A percentile compares a stretch with the other conserved stretches of the same genome.
Conservation (phyloP, 2,329 filamentous ascomycete species). For the Epichloe bromicola region DNA sequence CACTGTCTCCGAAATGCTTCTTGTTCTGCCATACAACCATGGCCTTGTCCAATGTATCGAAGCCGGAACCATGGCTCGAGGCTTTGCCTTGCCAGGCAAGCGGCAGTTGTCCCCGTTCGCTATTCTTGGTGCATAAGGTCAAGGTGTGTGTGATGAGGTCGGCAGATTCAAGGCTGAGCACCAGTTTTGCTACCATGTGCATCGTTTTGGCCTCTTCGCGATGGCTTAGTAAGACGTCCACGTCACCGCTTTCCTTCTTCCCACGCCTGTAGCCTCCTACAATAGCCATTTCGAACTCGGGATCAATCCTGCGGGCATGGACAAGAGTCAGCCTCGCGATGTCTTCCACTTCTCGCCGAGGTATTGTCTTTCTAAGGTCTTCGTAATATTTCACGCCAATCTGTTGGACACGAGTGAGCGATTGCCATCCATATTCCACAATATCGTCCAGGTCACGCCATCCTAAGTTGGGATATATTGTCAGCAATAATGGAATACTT, state of each 20-base stretch:
- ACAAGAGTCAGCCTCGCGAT: slow-evolving; percentile 52
- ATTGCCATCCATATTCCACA: slow-evolving; percentile 67
- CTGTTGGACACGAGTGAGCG: slow-evolving; percentile 68
- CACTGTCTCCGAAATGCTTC: background rate
- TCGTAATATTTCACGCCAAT: slow-evolving; percentile 92
- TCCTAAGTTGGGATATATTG: slow-evolving; percentile 21
- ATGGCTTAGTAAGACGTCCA: slow-evolving; percentile 76
- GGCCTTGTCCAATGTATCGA: slow-evolving; percentile 84
- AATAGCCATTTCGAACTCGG: slow-evolving; percentile 44
- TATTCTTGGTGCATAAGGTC: slow-evolving; percentile 54
- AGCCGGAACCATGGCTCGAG: slow-evolving; percentile 39
- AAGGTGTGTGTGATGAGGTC: slow-evolving; percentile 74
- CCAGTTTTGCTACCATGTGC: slow-evolving; percentile 58
- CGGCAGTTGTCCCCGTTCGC: slow-evolving; percentile 54
- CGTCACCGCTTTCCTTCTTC: slow-evolving; percentile 62
- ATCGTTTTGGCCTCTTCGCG: slow-evolving; percentile 55
- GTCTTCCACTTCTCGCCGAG: slow-evolving; percentile 56
- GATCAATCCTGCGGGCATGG: slow-evolving; percentile 52
- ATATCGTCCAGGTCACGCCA: slow-evolving; percentile 83
- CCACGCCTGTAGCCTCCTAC: slow-evolving; percentile 76
- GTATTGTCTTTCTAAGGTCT: slow-evolving; percentile 62
- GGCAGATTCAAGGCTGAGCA: slow-evolving; percentile 53
- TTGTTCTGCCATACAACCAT: slow-evolving; percentile 72
- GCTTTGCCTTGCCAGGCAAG: slow-evolving; percentile 37
- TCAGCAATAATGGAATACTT: background rate